Conservation (phyloP, 2,329 filamentous ascomycete species). For the Botrytis elliptica region DNA sequence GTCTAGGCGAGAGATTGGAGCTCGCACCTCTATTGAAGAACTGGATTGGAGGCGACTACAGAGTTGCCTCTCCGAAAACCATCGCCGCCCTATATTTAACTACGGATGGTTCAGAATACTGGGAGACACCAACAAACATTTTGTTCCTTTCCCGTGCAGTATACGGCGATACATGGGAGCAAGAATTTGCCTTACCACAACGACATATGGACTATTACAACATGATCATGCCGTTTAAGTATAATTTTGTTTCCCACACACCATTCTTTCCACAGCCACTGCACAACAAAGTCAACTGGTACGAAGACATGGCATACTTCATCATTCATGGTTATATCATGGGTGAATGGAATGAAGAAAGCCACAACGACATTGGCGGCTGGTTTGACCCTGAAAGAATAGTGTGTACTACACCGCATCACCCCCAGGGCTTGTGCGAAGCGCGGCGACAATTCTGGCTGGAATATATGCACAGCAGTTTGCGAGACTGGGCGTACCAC, state of each 20-base stretch:
- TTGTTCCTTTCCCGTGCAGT: background rate
- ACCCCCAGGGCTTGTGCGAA: background rate
- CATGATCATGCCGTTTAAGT: background rate
- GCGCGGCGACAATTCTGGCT: background rate
- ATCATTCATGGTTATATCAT: background rate
- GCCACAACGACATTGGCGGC: background rate
- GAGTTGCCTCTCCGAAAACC: background rate
- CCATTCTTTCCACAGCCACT: background rate
- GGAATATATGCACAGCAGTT: background rate
- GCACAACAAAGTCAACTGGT: background rate
- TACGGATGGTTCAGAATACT: fast-evolving
- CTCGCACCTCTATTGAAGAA: background rate
- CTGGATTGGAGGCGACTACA: background rate
- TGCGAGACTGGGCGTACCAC: background rate
- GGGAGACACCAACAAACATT: too few species aligned
- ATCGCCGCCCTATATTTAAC: background rate
- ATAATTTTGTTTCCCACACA: background rate
- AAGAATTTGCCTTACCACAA: background rate
- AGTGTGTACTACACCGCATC: background rate
- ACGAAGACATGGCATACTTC: background rate
- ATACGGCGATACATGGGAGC: background rate
- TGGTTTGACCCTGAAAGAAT: background rate
- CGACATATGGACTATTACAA: background rate
- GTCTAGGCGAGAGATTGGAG: background rate
- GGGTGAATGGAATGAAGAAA: background rate